Conservation (phyloP, 208 protist genomes). For the Blechomonas ayalai region DNA sequence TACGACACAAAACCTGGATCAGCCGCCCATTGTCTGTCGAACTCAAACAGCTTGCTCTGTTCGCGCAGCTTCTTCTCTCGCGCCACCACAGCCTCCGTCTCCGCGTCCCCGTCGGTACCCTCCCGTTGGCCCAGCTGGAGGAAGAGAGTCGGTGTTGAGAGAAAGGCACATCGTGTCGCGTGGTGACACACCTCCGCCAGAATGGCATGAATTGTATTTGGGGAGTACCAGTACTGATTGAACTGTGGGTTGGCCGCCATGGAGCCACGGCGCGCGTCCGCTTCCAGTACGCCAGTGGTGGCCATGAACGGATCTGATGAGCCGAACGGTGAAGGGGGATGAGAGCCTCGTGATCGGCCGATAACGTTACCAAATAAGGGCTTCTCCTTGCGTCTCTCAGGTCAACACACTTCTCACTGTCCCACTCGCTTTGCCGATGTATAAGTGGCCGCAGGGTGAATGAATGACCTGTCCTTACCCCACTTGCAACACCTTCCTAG, state of each 20-base stretch:
- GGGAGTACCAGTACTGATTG: conserved; percentile 95
- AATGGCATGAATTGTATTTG: conserved; percentile 59
- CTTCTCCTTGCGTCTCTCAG: conserved; percentile 4
- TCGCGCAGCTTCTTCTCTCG: conserved; percentile 19
- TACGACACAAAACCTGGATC: conserved; percentile 80
- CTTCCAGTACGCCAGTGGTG: no score
- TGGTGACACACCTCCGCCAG: conserved; percentile 62
- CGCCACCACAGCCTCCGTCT: not conserved
- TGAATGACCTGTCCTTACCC: no score
- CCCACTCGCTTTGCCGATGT: no score
- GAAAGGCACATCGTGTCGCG: conserved; percentile 68
- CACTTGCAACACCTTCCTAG: no score
- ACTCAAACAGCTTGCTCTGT: conserved; percentile 76
- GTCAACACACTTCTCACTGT: no score
- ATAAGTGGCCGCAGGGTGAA: no score
- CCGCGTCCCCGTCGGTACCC: conserved; percentile 9
- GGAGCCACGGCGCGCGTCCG: conserved; percentile 6
- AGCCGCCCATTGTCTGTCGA: conserved; percentile 71
- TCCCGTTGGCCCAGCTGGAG: conserved; percentile 61
- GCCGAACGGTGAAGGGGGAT: no score
- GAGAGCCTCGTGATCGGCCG: no score
- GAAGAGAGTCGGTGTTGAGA: conserved; percentile 89
- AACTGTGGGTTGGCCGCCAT: conserved; percentile 49
- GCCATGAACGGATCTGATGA: no score
- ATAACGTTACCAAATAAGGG: not conserved